A percentile compares a stretch with the other conserved stretches of the same genome.
phyloP scores from a whole-genome alignment of 2,329 filamentous ascomycete species.

The Rhexocercosporidium sp. region DNA sequence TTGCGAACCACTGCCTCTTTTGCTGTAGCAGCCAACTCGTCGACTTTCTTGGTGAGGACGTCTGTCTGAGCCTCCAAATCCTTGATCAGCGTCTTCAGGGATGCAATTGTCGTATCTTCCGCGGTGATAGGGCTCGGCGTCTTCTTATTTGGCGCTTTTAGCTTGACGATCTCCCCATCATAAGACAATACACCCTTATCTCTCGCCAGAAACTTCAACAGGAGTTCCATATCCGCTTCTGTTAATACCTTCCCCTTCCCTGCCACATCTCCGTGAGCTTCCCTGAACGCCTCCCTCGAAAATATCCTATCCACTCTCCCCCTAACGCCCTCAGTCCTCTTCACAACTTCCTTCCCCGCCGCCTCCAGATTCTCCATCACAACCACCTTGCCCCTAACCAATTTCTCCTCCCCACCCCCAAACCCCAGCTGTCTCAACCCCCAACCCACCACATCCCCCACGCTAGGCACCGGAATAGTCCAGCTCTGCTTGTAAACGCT shows the following conservation, averaged over 20 bases:
- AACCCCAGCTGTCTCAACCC: constrained; percentile 73
- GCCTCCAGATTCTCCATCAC: constrained; percentile 67
- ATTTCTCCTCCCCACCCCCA: constrained; percentile 56
- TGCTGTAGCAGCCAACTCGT: constrained; percentile 67
- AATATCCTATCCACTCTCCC: constrained; percentile 69
- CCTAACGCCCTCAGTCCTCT: constrained; percentile 47
- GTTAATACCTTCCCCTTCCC: constrained; percentile 58
- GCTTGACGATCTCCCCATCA: constrained; percentile 75
- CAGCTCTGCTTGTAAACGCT: constrained; percentile 82
- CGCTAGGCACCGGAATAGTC: constrained; percentile 59
- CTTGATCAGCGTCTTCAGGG: constrained; percentile 78
- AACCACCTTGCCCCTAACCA: constrained; percentile 68
- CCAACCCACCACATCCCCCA: constrained; percentile 70
- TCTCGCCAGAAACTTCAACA: constrained; percentile 72
- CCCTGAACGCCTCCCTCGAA: constrained; percentile 67
- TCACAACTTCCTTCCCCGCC: constrained; percentile 59
- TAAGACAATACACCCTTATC: constrained; percentile 65
- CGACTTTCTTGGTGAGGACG: constrained; percentile 69
- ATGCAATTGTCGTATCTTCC: constrained; percentile 83
- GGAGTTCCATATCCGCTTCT: constrained; percentile 68
- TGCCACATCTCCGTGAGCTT: constrained; percentile 59
- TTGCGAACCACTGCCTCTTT: constrained; percentile 73
- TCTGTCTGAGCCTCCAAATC: constrained; percentile 76
- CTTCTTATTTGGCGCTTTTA: constrained; percentile 61
- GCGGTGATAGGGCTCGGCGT: constrained; percentile 61